Percentiles rank a stretch among this genome's conserved stretches.
Conservation (phyloP, 805 yeast genomes). For the Scheffersomyces lignosus region DNA sequence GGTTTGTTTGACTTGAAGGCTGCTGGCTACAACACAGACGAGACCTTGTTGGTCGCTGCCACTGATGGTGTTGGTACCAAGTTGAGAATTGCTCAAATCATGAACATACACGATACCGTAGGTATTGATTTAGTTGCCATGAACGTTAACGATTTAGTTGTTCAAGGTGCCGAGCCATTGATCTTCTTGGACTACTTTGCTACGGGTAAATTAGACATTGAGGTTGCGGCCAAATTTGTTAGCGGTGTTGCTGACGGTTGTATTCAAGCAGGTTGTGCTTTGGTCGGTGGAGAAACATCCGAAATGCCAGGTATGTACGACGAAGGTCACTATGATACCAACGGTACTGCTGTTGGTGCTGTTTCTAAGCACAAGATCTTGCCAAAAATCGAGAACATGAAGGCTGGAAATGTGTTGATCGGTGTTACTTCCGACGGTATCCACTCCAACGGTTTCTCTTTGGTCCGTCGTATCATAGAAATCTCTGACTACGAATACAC, state of each 20-base stretch:
- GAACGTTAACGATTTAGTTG: constrained; percentile 97
- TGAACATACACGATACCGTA: constrained; percentile 91
- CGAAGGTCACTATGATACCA: constrained; percentile 94
- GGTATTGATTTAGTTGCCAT: constrained; percentile 98
- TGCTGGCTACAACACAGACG: constrained; percentile 81
- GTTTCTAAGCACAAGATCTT: constrained; percentile 72
- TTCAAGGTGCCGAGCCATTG: constrained; percentile 98
- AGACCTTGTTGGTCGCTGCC: constrained; percentile 89
- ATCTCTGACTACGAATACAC: constrained; percentile 63
- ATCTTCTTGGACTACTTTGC: constrained; percentile 96
- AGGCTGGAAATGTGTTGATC: constrained; percentile 74
- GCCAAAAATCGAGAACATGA: constrained; percentile 70
- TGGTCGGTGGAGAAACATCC: constrained; percentile 98
- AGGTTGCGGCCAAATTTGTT: constrained; percentile 84
- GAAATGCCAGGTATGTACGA: constrained; percentile 99
- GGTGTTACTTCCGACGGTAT: constrained; percentile 92
- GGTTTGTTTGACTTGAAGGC: constrained; percentile 89
- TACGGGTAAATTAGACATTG: constrained; percentile 83
- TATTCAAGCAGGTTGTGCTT: constrained; percentile 91
- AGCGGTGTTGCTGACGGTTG: constrained; percentile 97
- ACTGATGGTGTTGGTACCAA: constrained; percentile 99
- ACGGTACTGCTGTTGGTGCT: constrained; percentile 98
- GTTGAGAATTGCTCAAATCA: constrained; percentile 87
- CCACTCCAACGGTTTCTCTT: constrained; percentile 95
- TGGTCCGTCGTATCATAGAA: constrained; percentile 89